Percentiles rank a stretch among this genome's conserved stretches.
These are phyloP conservation scores for Candida taoyuanica DNA, from an alignment of 805 yeast genomes.

Conservation along the genomic window DNA sequence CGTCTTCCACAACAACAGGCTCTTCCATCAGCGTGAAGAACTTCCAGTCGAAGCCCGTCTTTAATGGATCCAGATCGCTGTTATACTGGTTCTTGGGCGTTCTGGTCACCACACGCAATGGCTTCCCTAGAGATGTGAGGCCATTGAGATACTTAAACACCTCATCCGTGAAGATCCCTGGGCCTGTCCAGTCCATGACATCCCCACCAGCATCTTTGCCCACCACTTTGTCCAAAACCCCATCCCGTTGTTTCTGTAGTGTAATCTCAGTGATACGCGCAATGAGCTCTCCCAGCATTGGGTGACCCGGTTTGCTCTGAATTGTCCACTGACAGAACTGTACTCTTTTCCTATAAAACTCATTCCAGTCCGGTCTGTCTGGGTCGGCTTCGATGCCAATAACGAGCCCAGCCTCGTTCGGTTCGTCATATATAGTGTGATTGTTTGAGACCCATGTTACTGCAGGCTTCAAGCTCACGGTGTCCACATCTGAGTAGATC, in stretches of 20 bases:
- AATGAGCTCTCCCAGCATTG: constrained; percentile 75
- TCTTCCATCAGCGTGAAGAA: constrained; percentile 53
- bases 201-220: constrained; percentile 70
- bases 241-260: constrained; percentile 44
- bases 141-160: constrained; percentile 77
- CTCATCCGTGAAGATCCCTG: constrained; percentile 89
- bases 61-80: constrained; percentile 24
- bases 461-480: constrained; percentile 67
- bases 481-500: constrained; percentile 87
- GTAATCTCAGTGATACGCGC: constrained; percentile 77
- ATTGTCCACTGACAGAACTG: constrained; percentile 98
- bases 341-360: constrained; percentile 88
- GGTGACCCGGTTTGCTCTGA: constrained; percentile 87
- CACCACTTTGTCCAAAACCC: constrained; percentile 40
- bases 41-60: constrained; percentile 50
- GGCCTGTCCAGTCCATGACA: constrained; percentile 94
- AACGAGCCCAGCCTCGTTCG: constrained; percentile 60
- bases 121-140: constrained; percentile 5
- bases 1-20: constrained; percentile 61
- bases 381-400: constrained; percentile 97
- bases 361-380: constrained; percentile 89
- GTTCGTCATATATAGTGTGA: constrained; percentile 16
- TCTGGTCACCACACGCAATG: constrained; percentile 11
- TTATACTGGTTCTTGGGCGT: constrained; percentile 25
- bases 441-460: constrained; percentile 66